phyloP scores from a whole-genome alignment of 164 flowering plant genomes.

The Buxus sempervirens region DNA sequence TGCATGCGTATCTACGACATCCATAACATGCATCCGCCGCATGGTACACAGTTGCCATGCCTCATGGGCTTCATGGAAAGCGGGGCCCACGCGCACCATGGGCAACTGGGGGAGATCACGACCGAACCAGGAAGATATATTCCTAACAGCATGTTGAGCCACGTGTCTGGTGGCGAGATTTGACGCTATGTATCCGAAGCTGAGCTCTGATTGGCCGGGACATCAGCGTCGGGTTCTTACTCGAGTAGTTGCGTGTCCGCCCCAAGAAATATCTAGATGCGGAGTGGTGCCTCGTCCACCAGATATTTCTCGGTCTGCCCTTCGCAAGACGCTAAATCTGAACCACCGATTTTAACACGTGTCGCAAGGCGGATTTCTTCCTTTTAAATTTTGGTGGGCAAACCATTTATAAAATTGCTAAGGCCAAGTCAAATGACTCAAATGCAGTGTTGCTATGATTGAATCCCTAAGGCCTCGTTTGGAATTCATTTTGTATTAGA shows the following conservation, averaged over 20 bases:
- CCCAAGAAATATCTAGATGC: not conserved
- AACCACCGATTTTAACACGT: not conserved
- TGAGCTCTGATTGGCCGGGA: constrained; percentile 8
- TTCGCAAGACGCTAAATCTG: not conserved
- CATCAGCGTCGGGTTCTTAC: not conserved
- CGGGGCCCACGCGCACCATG: constrained; percentile 7
- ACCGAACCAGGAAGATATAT: constrained; percentile 20
- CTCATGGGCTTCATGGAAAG: too few species aligned
- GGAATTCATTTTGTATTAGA: too few species aligned
- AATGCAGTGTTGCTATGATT: too few species aligned
- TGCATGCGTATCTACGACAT: too few species aligned
- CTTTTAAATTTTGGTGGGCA: too few species aligned
- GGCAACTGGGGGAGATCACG: not conserved
- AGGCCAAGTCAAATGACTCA: too few species aligned
- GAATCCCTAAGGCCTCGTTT: too few species aligned
- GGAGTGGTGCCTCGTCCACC: constrained; percentile 8
- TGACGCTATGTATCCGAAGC: constrained; percentile 3
- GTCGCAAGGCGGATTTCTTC: too few species aligned
- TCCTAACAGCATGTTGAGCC: constrained; percentile 24
- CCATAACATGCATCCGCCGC: too few species aligned
- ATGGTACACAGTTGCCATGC: too few species aligned
- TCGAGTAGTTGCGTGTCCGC: not conserved
- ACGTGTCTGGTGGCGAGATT: constrained; percentile 13
- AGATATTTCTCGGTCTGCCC: constrained; percentile 13
- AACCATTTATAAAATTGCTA: too few species aligned